A percentile compares a stretch with the other conserved stretches of the same genome.
These are phyloP conservation scores for Trichoderma atrobrunneum DNA, from an alignment of 2,329 filamentous ascomycete genomes.

Conservation along the genomic window DNA sequence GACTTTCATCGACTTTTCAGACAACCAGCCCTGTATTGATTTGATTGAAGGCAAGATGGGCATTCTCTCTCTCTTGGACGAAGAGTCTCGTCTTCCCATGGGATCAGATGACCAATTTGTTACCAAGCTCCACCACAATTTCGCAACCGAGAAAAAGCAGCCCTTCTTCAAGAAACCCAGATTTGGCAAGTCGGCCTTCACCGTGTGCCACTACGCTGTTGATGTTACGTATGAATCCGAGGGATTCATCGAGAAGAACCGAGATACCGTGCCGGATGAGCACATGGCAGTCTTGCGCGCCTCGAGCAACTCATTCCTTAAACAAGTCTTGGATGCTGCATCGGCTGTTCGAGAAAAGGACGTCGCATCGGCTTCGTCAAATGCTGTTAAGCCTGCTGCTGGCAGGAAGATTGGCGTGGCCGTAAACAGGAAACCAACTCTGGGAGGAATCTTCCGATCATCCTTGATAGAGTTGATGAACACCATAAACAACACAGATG, in stretches of 20 bases:
- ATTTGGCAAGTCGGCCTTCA: conserved; percentile 96
- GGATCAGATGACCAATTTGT: conserved; percentile 97
- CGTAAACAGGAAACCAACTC: conserved; percentile 91
- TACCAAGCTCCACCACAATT: conserved; percentile 93
- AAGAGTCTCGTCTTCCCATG: conserved; percentile 95
- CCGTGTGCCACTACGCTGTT: conserved; percentile 95
- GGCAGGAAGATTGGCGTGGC: conserved; percentile 88
- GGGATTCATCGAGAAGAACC: conserved; percentile 98
- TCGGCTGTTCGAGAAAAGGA: conserved; percentile 90
- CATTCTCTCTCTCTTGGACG: conserved; percentile 86
- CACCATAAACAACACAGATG: conserved; percentile 96
- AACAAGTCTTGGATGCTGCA: conserved; percentile 79
- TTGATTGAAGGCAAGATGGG: conserved; percentile 96
- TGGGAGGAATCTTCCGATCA: conserved; percentile 98
- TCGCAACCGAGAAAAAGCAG: conserved; percentile 83
- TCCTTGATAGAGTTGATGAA: conserved; percentile 97
- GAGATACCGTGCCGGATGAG: conserved; percentile 97
- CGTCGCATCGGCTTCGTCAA: conserved; percentile 58
- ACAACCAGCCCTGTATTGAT: conserved; percentile 98
- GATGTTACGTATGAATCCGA: conserved; percentile 99
- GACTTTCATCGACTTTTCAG: conserved; percentile 99
- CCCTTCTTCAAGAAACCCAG: conserved; percentile 98
- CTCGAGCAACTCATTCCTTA: conserved; percentile 81
- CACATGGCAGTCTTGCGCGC: conserved; percentile 89
- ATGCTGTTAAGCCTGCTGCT: conserved; percentile 74